Conservation (phyloP, 306 rosid genomes). For the Fagus crenata region DNA sequence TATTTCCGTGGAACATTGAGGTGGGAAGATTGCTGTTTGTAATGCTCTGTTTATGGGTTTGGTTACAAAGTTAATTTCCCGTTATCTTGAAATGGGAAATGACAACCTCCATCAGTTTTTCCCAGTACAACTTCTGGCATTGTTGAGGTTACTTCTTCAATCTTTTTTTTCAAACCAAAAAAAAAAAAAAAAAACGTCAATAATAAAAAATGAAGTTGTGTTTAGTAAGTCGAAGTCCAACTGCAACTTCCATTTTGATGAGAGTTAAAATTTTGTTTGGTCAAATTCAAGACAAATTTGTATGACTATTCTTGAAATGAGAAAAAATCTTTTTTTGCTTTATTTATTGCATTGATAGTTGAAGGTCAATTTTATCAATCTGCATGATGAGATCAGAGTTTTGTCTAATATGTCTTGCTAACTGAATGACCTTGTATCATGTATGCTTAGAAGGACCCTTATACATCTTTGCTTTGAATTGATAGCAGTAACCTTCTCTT, state of each 20-base stretch:
- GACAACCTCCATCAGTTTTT: background rate
- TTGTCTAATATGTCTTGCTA: too few relatives aligned
- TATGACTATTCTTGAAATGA: background rate
- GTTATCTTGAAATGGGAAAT: background rate
- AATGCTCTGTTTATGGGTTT: too few relatives aligned
- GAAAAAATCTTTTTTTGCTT: background rate
- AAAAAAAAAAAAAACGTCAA: too few relatives aligned
- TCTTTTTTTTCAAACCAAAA: background rate
- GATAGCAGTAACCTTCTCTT: too few relatives aligned
- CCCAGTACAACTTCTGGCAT: background rate
- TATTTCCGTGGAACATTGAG: too few relatives aligned
- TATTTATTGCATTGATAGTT: background rate
- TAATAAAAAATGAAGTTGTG: background rate
- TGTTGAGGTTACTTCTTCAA: background rate
- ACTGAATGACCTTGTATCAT: too few relatives aligned
- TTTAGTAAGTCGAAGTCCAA: background rate
- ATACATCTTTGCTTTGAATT: too few relatives aligned
- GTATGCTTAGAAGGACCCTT: too few relatives aligned
- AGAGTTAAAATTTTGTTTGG: background rate
- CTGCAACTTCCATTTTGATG: background rate
- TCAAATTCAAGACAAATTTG: background rate
- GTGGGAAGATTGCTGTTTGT: too few relatives aligned
- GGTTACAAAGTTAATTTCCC: background rate
- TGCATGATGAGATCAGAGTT: background rate
- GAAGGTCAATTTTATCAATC: background rate